Conservation (phyloP, 495 filamentous ascomycete species). For the Pyronema domesticum region DNA sequence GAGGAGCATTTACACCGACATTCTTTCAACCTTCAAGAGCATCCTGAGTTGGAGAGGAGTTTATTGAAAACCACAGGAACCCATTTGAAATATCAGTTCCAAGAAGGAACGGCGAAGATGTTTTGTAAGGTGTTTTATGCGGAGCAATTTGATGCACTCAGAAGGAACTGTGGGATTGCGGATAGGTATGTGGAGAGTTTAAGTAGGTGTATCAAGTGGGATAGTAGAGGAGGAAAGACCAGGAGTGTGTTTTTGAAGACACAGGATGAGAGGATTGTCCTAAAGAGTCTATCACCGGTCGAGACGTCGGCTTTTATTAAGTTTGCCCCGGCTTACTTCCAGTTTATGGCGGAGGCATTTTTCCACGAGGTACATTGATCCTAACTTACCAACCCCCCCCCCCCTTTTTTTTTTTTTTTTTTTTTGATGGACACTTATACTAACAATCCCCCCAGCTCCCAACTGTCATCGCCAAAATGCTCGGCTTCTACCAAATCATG, state of each 20-base stretch:
- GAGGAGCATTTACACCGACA: constrained; percentile 14
- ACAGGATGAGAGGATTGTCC: constrained; percentile 79
- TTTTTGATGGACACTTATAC: neutral
- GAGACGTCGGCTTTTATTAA: constrained; percentile 87
- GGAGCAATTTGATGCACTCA: constrained; percentile 89
- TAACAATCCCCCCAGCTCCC: constrained; percentile 35
- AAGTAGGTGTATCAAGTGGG: constrained; percentile 91
- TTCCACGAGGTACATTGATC: constrained; percentile 49
- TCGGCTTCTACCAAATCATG: constrained; percentile 91
- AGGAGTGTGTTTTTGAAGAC: constrained; percentile 98
- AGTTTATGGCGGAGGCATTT: constrained; percentile 85
- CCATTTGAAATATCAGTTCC: constrained; percentile 87
- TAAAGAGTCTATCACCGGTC: constrained; percentile 68
- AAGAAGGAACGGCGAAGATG: constrained; percentile 79
- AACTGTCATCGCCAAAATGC: constrained; percentile 97
- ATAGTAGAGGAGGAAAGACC: constrained; percentile 94
- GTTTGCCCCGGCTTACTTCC: constrained; percentile 93
- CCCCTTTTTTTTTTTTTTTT: too few relatives aligned
- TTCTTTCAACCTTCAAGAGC: constrained; percentile 23
- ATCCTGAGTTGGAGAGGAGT: constrained; percentile 52
- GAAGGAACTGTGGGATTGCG: constrained; percentile 77
- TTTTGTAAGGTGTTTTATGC: constrained; percentile 96
- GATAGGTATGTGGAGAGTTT: constrained; percentile 90
- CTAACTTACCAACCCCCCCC: neutral
- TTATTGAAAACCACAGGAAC: constrained; percentile 69